Conservation (phyloP, 495 filamentous ascomycete species). For the Glonium stellatum region DNA sequence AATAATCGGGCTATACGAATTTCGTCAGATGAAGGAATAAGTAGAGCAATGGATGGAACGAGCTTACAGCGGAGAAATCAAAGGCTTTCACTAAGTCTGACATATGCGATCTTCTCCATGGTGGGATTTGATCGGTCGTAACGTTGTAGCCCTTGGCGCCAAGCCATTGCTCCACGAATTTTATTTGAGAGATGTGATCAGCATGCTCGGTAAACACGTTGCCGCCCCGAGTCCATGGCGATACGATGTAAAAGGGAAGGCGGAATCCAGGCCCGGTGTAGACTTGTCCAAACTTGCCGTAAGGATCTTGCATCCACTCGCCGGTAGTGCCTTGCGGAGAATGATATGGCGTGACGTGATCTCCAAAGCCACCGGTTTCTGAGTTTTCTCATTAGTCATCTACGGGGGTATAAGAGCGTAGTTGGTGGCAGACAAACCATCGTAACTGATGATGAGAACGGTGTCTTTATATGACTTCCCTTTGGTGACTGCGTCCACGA, state of each 20-base stretch:
- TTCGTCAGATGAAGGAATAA: neutral
- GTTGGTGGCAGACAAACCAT: slow-evolving; percentile 16
- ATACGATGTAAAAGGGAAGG: slow-evolving; percentile 51
- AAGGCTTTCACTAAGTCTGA: slow-evolving; percentile 48
- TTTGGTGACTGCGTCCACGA: slow-evolving; percentile 46
- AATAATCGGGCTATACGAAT: slow-evolving; percentile 37
- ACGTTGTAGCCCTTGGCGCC: slow-evolving; percentile 45
- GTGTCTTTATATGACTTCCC: slow-evolving; percentile 47
- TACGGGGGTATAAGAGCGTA: too few species aligned
- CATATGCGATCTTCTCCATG: slow-evolving; percentile 51
- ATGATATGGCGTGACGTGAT: slow-evolving; percentile 50
- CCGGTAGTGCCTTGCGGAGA: slow-evolving; percentile 45
- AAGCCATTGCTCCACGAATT: slow-evolving; percentile 51
- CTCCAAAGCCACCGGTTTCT: slow-evolving; percentile 50
- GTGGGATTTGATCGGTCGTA: slow-evolving; percentile 43
- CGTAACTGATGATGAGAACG: slow-evolving; percentile 48
- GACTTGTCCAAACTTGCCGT: slow-evolving; percentile 42
- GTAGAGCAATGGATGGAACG: neutral
- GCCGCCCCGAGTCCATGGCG: slow-evolving; percentile 50
- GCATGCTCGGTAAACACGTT: slow-evolving; percentile 50
- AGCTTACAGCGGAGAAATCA: slow-evolving; percentile 40
- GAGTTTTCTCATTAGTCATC: neutral
- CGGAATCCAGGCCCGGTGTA: slow-evolving; percentile 48
- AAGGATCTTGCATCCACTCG: slow-evolving; percentile 51
- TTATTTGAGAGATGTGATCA: slow-evolving; percentile 53